phyloP scores from a whole-genome alignment of 2,329 filamentous ascomycete genomes.

The Beauveria caledonica region DNA sequence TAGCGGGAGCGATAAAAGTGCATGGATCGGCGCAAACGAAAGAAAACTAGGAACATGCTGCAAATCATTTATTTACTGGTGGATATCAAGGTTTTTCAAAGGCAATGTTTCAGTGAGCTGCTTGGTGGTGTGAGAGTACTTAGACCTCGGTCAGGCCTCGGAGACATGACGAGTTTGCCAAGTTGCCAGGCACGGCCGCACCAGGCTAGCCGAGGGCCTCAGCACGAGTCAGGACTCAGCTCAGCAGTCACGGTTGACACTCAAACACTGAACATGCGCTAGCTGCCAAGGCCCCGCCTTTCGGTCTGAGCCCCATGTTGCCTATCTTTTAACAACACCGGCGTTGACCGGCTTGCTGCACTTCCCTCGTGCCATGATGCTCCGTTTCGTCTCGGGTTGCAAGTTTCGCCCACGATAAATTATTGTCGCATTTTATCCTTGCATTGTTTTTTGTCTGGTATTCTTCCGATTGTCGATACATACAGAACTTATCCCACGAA shows the following conservation, averaged over 20 bases:
- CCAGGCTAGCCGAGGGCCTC: background rate
- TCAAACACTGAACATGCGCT: no score
- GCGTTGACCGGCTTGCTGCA: background rate
- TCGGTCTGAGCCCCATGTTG: background rate
- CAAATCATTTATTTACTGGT: no score
- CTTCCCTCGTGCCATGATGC: background rate
- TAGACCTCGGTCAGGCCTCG: no score
- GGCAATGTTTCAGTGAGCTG: background rate
- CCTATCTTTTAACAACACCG: background rate
- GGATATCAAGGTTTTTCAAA: no score
- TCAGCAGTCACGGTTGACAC: no score
- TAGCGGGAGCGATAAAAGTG: background rate
- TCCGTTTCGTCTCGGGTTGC: background rate
- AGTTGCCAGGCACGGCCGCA: background rate
- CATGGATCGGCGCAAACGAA: background rate
- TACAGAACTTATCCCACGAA: background rate
- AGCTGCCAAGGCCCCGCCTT: background rate
- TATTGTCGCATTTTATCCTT: background rate
- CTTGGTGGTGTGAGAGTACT: background rate
- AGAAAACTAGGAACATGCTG: background rate
- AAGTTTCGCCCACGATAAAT: background rate
- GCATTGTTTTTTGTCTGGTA: background rate
- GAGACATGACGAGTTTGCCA: background rate
- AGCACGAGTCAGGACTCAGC: no score
- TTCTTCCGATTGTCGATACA: background rate